Conservation (phyloP, 2,329 filamentous ascomycete genomes). For the Parascedosporium putredinis region DNA sequence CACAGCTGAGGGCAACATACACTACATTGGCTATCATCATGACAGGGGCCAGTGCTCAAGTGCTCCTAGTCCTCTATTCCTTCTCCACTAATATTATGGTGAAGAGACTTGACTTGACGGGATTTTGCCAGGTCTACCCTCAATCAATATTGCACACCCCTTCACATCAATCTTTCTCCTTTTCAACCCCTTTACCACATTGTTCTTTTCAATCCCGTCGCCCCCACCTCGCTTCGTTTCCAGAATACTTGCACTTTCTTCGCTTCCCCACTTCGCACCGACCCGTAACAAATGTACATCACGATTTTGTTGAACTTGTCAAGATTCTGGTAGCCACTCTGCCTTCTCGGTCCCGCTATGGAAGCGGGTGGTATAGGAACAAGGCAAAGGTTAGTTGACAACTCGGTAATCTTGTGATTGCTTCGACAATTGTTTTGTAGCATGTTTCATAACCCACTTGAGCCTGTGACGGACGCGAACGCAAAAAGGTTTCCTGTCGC, state of each 20-base stretch:
- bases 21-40: too few relatives aligned
- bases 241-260: background rate
- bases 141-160: constrained; percentile 1
- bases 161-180: background rate
- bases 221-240: background rate
- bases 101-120: too few relatives aligned
- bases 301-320: background rate
- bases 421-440: background rate
- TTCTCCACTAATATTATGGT: too few relatives aligned
- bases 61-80: too few relatives aligned
- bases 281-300: constrained; percentile 6
- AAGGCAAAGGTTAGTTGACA: constrained; percentile 8
- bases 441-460: background rate
- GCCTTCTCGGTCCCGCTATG: constrained; percentile 8
- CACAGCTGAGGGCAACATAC: too few relatives aligned
- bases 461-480: background rate
- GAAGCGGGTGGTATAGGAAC: constrained; percentile 7
- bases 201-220: constrained; percentile 1
- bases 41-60: too few relatives aligned
- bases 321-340: constrained; percentile 7
- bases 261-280: background rate
- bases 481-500: background rate
- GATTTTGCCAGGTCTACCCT: background rate
- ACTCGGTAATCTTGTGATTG: background rate
- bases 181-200: background rate